A percentile compares a stretch with the other conserved stretches of the same genome.
phyloP scores from a whole-genome alignment of 768 basidiomycete species.

The Melanogaster broomeanus region DNA sequence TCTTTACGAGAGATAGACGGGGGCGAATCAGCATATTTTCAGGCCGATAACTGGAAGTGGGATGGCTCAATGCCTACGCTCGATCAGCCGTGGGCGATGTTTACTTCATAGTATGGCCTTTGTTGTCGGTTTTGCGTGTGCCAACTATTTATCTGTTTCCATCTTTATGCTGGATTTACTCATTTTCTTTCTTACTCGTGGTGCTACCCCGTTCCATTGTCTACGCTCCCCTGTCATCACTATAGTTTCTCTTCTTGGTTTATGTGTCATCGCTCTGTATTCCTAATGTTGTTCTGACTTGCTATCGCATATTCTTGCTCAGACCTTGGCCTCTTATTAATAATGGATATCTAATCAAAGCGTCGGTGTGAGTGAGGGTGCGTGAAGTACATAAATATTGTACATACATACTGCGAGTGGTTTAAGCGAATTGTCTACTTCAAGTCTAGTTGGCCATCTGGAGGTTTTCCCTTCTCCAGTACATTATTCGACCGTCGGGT shows the following conservation, averaged over 20 bases:
- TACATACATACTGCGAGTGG: too few relatives aligned
- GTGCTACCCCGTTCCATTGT: constrained; percentile 35
- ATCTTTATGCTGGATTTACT: constrained; percentile 45
- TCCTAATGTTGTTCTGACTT: constrained; percentile 59
- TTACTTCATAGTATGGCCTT: constrained; percentile 34
- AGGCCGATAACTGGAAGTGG: constrained; percentile 65
- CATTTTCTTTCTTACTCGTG: constrained; percentile 16
- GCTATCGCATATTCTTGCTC: constrained; percentile 53
- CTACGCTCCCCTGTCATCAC: constrained; percentile 34
- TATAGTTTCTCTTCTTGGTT: constrained; percentile 42
- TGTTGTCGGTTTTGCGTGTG: constrained; percentile 27
- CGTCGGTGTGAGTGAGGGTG: constrained; percentile 8
- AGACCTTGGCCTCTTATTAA: constrained; percentile 29
- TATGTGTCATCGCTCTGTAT: constrained; percentile 51
- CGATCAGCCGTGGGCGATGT: constrained; percentile 78
- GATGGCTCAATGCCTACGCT: constrained; percentile 63
- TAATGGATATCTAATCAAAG: constrained; percentile 28
- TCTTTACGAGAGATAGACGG: constrained; percentile 73
- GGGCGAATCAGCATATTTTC: constrained; percentile 71
- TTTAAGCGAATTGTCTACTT: too few relatives aligned
- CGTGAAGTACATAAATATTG: constrained; percentile 1
- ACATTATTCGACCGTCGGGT: constrained; percentile 40
- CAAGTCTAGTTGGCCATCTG: constrained; percentile 13
- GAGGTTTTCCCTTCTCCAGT: constrained; percentile 14
- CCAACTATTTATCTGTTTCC: constrained; percentile 42